Conservation (phyloP, 1,284 basidiomycete genomes). For the Wolfiporia cocos region DNA sequence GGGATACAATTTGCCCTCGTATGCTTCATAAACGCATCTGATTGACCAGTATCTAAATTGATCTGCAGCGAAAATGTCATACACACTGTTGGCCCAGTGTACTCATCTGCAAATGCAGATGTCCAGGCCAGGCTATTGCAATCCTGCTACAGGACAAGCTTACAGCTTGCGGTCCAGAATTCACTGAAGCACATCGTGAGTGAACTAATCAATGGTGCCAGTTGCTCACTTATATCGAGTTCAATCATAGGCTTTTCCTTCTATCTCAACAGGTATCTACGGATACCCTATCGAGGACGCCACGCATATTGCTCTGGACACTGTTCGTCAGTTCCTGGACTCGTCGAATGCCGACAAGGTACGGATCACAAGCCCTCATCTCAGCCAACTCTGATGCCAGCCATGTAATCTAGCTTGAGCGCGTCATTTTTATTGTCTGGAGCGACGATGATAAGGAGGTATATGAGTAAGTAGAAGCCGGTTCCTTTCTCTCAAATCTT, state of each 20-base stretch:
- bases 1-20: slow-evolving; percentile 71
- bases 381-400: neutral
- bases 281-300: slow-evolving; percentile 73
- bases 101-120: slow-evolving; percentile 37
- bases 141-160: slow-evolving; percentile 68
- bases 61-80: slow-evolving; percentile 63
- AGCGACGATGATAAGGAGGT: slow-evolving; percentile 54
- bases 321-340: slow-evolving; percentile 54
- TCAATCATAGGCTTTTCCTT: slow-evolving; percentile 57
- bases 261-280: slow-evolving; percentile 77
- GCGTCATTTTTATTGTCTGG: slow-evolving; percentile 72
- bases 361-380: slow-evolving; percentile 11
- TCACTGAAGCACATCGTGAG: slow-evolving; percentile 62
- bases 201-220: slow-evolving; percentile 16
- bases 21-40: slow-evolving; percentile 1
- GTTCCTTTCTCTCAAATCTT: neutral
- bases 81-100: slow-evolving; percentile 89
- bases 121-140: slow-evolving; percentile 50
- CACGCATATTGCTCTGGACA: slow-evolving; percentile 60
- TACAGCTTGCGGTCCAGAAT: slow-evolving; percentile 59
- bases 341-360: slow-evolving; percentile 45
- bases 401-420: slow-evolving; percentile 49
- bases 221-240: too few species aligned
- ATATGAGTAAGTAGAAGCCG: slow-evolving; percentile 48
- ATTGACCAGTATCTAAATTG: neutral